These are phyloP conservation scores for Eremothecium gossypii DNA, from an alignment of 1,139 yeast species.

Conservation along the genomic window DNA sequence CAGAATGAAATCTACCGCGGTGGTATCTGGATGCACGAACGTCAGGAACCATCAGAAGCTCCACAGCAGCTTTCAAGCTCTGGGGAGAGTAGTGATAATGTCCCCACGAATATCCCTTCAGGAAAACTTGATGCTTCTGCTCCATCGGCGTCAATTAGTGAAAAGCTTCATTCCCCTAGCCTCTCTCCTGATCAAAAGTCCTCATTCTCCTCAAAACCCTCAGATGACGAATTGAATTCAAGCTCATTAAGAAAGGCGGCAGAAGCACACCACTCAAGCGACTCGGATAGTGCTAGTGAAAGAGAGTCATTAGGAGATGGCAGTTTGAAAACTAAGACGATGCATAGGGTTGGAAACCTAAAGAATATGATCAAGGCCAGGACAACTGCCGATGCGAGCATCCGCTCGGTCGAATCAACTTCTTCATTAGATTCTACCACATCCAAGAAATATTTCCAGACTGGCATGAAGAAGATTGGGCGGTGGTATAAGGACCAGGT, in stretches of 20 bases:
- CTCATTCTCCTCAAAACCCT: conserved; percentile 1
- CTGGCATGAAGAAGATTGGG: conserved; percentile 51
- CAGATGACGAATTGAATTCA: conserved; percentile 1
- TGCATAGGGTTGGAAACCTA: conserved; percentile 2
- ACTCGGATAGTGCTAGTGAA: conserved; percentile 3
- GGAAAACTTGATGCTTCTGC: not conserved
- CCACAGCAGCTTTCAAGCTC: conserved; percentile 1
- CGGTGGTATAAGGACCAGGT: conserved; percentile 59
- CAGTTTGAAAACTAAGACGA: conserved; percentile 3
- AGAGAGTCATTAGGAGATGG: conserved; percentile 2
- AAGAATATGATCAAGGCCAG: conserved; percentile 4
- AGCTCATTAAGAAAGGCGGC: not conserved
- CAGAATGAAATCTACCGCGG: conserved; percentile 67
- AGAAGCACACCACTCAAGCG: conserved; percentile 1
- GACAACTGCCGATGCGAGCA: not conserved
- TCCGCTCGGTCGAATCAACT: conserved; percentile 2
- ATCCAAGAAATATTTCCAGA: conserved; percentile 32
- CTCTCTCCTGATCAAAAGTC: not conserved
- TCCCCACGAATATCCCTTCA: not conserved
- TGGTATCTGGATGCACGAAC: conserved; percentile 64
- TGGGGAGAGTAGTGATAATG: not conserved
- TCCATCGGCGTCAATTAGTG: not conserved
- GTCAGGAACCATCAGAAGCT: not conserved
- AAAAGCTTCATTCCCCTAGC: not conserved
- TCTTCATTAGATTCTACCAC: conserved; percentile 22